Evolutionary conservation across 1,139 yeast genomes (phyloP).

Genomic region (Magnusiomyces sp.): DNA sequence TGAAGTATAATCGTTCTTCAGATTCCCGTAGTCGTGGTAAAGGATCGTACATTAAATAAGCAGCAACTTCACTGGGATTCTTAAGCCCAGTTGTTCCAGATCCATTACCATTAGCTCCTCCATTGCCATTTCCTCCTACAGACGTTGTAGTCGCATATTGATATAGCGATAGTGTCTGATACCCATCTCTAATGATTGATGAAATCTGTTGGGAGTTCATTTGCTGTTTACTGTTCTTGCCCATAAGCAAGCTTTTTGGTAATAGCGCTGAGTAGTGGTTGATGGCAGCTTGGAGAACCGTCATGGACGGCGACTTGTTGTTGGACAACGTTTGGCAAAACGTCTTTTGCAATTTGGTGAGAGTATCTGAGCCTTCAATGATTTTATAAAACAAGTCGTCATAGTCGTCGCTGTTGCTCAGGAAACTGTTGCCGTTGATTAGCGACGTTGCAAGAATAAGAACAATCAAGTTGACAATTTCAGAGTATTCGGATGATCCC

Average conservation of each 20-base stretch:
- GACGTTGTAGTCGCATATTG: slow-evolving; percentile 14
- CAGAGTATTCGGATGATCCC: slow-evolving; percentile 13
- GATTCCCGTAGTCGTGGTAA: slow-evolving; percentile 24
- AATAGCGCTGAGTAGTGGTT: slow-evolving; percentile 24
- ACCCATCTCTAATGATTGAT: slow-evolving; percentile 25
- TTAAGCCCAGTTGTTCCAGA: not conserved
- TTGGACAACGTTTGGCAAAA: slow-evolving; percentile 13
- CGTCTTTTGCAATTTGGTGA: slow-evolving; percentile 19
- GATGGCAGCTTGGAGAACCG: slow-evolving; percentile 22
- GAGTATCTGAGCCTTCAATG: slow-evolving; percentile 23
- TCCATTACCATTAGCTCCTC: not conserved
- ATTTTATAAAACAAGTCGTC: slow-evolving; percentile 31
- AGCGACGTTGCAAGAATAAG: slow-evolving; percentile 26
- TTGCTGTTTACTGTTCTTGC: slow-evolving; percentile 1
- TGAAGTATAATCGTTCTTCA: slow-evolving; percentile 24
- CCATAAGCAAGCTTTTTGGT: slow-evolving; percentile 1
- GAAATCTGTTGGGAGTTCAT: slow-evolving; percentile 23
- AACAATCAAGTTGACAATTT: slow-evolving; percentile 22
- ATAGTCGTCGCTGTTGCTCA: slow-evolving; percentile 28
- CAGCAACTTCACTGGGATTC: slow-evolving; percentile 3
- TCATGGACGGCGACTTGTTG: slow-evolving; percentile 16
- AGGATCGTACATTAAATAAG: slow-evolving; percentile 18
- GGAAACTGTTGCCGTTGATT: slow-evolving; percentile 29
- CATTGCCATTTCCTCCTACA: slow-evolving; percentile 8
- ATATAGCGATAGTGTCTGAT: slow-evolving; percentile 22